Conservation (phyloP, 192 early-diverging fungal genomes). For the Coemansia sp. region DNA sequence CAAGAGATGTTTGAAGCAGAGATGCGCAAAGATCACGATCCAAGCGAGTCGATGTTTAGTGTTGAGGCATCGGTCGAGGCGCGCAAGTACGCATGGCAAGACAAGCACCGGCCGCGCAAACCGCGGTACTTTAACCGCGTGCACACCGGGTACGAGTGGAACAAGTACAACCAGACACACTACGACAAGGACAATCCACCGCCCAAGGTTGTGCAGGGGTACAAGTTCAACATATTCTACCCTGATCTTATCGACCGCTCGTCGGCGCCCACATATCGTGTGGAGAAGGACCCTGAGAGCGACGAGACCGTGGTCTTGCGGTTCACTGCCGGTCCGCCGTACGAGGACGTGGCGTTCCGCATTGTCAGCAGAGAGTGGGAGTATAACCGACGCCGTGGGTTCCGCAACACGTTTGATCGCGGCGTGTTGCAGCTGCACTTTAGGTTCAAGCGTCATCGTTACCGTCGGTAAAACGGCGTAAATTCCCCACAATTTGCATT, state of each 20-base stretch:
- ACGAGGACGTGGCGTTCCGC: slow-evolving; percentile 96
- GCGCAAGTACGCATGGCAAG: slow-evolving; percentile 76
- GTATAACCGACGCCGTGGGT: slow-evolving; percentile 84
- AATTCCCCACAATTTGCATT: not conserved
- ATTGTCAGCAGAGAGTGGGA: slow-evolving; percentile 98
- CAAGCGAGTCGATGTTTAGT: slow-evolving; percentile 78
- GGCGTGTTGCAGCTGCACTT: slow-evolving; percentile 82
- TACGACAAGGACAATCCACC: slow-evolving; percentile 97
- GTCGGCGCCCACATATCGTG: slow-evolving; percentile 83
- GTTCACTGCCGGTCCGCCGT: slow-evolving; percentile 93
- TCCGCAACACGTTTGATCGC: slow-evolving; percentile 75
- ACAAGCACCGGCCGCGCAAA: slow-evolving; percentile 94
- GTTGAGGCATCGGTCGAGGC: slow-evolving; percentile 66
- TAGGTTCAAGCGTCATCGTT: slow-evolving; percentile 79
- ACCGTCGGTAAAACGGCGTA: slow-evolving; percentile 56
- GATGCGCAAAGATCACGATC: slow-evolving; percentile 70
- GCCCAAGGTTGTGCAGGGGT: slow-evolving; percentile 95
- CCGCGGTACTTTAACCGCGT: slow-evolving; percentile 97
- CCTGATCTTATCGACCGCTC: slow-evolving; percentile 95
- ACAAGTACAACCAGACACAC: slow-evolving; percentile 99
- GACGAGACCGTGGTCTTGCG: slow-evolving; percentile 84
- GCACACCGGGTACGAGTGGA: slow-evolving; percentile 98
- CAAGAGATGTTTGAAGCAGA: slow-evolving; percentile 67
- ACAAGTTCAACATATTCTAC: slow-evolving; percentile 99
- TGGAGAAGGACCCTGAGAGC: slow-evolving; percentile 64